Base-by-base conservation (phyloP, 495 filamentous ascomycete genomes). In the Ramalina peruviana region DNA sequence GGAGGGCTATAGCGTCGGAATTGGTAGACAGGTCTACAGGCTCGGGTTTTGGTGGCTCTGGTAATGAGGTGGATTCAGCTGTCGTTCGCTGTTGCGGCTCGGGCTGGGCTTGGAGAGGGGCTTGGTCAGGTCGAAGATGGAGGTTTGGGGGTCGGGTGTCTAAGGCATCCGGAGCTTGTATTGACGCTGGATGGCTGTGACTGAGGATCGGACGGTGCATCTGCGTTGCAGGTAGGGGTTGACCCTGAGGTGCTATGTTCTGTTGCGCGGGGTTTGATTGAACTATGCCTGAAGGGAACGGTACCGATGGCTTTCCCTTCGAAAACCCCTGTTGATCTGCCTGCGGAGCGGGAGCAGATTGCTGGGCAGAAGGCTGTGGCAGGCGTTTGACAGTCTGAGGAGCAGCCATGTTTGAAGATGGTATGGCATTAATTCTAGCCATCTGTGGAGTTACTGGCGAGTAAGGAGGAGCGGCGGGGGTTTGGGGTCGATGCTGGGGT, bases 1-100 rank as follows among this genome's bases (percentile, higher is more conserved):
- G 77, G 25, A 95, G 70, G 3, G 88, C 88, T 20, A 93, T 81
- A 1, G 80, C 86, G 68, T 95, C 88, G 4, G 86, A 78, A 57
- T 93, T 93, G 43, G 77, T 71, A 54, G 80, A 81, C 62, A 87
- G 82, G 49, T 78, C 76, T 57, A 94, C 80, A 11, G 86, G 81
- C 12, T 77, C 69, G 1, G 81, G 67, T 0, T 71, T 64, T 13
- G 67, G 69, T 3, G 64, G 66, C 36, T 42, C 33, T n/a, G 26
- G 13, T 4, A 48, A 40, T 21, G 42, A 25, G 1, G 36, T 4
- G 19, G 54, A 40, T 15, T n/a, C 10, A 17, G 65, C 67, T 7
- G 65, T 65, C 41, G 20, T 39, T 7, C 23, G 21, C 13, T 26
- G 21, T 26, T 46, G 20, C 23, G 27, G 26, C 26, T n/a, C 4